phyloP scores from a whole-genome alignment of 2,329 filamentous ascomycete genomes.

The Huntiella bhutanensis region DNA sequence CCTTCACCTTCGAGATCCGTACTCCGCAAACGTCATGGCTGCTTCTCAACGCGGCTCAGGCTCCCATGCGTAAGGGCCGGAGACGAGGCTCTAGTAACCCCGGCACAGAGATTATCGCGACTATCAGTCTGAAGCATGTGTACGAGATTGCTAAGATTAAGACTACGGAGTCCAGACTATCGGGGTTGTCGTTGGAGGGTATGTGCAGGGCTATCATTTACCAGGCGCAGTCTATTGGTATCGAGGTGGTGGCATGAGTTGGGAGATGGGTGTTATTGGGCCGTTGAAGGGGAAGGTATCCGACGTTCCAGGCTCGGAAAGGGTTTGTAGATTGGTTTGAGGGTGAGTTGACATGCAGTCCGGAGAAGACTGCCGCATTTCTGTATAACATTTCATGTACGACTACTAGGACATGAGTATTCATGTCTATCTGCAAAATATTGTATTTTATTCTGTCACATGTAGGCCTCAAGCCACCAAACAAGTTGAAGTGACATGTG shows the following conservation, averaged over 20 bases:
- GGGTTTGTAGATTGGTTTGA: neutral
- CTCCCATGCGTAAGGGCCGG: constrained; percentile 56
- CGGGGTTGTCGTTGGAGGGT: constrained; percentile 50
- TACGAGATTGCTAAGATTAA: constrained; percentile 98
- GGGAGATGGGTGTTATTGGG: neutral
- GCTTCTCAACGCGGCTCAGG: constrained; percentile 64
- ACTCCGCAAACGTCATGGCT: constrained; percentile 90
- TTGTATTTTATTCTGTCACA: too few relatives aligned
- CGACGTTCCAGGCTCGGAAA: neutral
- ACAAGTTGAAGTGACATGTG: too few relatives aligned
- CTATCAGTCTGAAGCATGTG: constrained; percentile 80
- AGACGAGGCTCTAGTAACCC: constrained; percentile 60
- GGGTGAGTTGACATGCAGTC: neutral
- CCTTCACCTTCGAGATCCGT: constrained; percentile 81
- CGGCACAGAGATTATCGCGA: constrained; percentile 61
- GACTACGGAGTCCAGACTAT: constrained; percentile 55
- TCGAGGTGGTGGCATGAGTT: constrained; percentile 44
- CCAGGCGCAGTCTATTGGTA: constrained; percentile 57
- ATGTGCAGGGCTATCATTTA: constrained; percentile 56
- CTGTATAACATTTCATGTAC: too few relatives aligned
- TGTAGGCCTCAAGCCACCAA: too few relatives aligned
- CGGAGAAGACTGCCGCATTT: too few relatives aligned
- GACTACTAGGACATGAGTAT: too few relatives aligned
- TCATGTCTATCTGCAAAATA: too few relatives aligned
- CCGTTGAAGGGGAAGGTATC: neutral